Evolutionary conservation across 805 yeast genomes (phyloP).

Genomic region (Torulaspora franciscae): DNA sequence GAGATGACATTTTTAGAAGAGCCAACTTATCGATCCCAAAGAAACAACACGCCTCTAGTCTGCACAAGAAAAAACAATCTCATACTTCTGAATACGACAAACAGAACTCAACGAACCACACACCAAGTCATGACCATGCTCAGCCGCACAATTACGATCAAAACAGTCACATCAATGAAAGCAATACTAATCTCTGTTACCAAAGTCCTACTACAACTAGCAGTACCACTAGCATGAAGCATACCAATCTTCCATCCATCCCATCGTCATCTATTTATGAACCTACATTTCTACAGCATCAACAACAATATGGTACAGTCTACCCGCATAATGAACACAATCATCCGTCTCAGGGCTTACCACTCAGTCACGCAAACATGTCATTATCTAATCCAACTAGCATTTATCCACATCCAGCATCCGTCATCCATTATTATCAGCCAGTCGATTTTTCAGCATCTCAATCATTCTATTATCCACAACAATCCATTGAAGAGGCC

Average conservation of each 20-base stretch:
- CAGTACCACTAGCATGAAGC: background rate
- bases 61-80: slow-evolving; percentile 3
- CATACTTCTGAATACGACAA: background rate
- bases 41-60: background rate
- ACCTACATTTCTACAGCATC: slow-evolving; percentile 1
- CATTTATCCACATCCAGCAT: slow-evolving; percentile 6
- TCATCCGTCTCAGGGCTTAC: background rate
- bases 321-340: background rate
- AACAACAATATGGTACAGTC: slow-evolving; percentile 2
- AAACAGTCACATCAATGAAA: background rate
- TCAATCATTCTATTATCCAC: slow-evolving; percentile 5
- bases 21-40: slow-evolving; percentile 6
- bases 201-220: background rate
- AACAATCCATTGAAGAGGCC: slow-evolving; percentile 5
- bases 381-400: slow-evolving; percentile 1
- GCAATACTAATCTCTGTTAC: background rate
- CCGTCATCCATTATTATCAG: slow-evolving; percentile 1
- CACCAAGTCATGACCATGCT: background rate
- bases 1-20: slow-evolving; percentile 8
- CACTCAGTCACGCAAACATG: background rate
- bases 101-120: background rate
- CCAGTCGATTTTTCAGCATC: slow-evolving; percentile 7
- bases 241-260: background rate
- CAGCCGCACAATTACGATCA: background rate
- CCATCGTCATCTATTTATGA: background rate